Conservation (phyloP, 1,139 yeast species). For the Insectozyma bohioensis region DNA sequence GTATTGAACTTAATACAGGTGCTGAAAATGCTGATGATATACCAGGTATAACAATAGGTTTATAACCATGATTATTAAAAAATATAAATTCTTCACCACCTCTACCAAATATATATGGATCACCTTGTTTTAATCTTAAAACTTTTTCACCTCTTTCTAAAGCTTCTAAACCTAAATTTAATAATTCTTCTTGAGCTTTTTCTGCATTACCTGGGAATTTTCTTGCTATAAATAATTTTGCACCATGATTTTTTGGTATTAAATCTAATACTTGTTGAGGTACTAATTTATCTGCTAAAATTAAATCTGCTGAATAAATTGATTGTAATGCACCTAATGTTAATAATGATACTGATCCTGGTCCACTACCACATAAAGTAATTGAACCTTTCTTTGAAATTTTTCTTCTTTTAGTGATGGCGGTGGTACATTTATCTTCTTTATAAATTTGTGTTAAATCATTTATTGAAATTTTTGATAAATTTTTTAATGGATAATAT, state of each 20-base stretch:
- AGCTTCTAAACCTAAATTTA: constrained; percentile 66
- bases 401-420: constrained; percentile 2
- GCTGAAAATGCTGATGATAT: constrained; percentile 90
- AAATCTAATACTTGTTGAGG: constrained; percentile 84
- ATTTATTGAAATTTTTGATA: constrained; percentile 56
- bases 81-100: constrained; percentile 90
- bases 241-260: constrained; percentile 60
- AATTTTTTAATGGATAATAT: constrained; percentile 73
- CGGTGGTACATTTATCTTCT: constrained; percentile 7
- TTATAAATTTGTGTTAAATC: constrained; percentile 51
- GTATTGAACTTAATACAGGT: constrained; percentile 79
- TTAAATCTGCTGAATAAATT: constrained; percentile 77
- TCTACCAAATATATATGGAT: constrained; percentile 94
- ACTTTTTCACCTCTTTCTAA: constrained; percentile 69
- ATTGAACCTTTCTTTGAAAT: constrained; percentile 49
- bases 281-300: constrained; percentile 88
- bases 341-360: constrained; percentile 80
- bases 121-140: constrained; percentile 93
- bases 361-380: constrained; percentile 90
- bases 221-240: constrained; percentile 81
- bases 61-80: constrained; percentile 65
- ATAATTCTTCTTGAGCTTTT: constrained; percentile 82
- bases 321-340: constrained; percentile 85
- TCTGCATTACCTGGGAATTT: constrained; percentile 98
- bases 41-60: constrained; percentile 81